phyloP scores from a whole-genome alignment of 1,284 basidiomycete genomes.

The Leccinum angustisporum region DNA sequence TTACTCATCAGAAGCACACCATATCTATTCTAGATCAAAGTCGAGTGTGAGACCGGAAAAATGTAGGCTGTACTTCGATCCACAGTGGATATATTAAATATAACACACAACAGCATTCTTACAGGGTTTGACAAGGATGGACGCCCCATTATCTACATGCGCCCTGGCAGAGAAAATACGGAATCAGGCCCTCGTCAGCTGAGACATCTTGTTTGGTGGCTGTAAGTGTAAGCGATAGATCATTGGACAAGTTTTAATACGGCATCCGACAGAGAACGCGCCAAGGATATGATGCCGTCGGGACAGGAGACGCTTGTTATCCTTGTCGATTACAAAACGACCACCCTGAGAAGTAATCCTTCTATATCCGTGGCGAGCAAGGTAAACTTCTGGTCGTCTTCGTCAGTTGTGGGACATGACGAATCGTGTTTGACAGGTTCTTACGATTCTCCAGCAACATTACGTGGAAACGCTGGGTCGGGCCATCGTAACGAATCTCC shows the following conservation, averaged over 20 bases:
- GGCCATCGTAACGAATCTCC: constrained; percentile 84
- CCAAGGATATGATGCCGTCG: constrained; percentile 82
- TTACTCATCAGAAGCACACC: neutral
- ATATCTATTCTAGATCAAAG: constrained; percentile 45
- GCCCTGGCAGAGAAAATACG: constrained; percentile 82
- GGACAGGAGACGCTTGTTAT: constrained; percentile 81
- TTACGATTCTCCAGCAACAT: constrained; percentile 86
- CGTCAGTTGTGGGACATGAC: neutral
- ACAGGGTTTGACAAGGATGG: constrained; percentile 84
- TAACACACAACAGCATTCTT: constrained; percentile 65
- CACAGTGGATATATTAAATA: neutral
- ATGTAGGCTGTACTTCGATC: constrained; percentile 54
- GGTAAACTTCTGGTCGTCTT: constrained; percentile 33
- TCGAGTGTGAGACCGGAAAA: constrained; percentile 82
- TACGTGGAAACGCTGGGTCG: constrained; percentile 89
- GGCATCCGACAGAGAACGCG: constrained; percentile 61
- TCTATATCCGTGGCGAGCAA: constrained; percentile 77
- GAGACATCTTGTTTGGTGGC: constrained; percentile 77
- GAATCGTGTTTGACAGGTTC: constrained; percentile 42
- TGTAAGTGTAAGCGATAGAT: constrained; percentile 50
- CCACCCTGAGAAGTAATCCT: constrained; percentile 78
- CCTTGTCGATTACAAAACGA: constrained; percentile 81
- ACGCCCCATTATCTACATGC: constrained; percentile 81
- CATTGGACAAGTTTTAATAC: constrained; percentile 9
- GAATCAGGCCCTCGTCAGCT: constrained; percentile 74